A percentile compares a stretch with the other conserved stretches of the same genome.
These are phyloP conservation scores for Sugiyamaella castrensis DNA, from an alignment of 1,139 yeast genomes.

Conservation along the genomic window DNA sequence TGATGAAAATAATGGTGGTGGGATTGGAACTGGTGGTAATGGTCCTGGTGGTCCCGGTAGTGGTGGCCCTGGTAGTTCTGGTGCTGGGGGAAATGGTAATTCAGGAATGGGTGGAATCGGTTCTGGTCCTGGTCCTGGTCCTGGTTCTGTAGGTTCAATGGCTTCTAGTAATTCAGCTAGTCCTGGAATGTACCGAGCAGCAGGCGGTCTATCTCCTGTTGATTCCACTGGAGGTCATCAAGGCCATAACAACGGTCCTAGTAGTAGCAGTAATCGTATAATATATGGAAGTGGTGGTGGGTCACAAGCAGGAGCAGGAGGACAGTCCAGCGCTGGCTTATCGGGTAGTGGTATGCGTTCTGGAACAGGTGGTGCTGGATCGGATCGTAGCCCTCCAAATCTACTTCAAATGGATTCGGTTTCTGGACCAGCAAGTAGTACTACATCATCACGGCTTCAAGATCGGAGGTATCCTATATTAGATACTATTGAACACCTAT, in stretches of 20 bases:
- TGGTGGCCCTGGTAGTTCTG: not conserved
- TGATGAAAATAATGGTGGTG: not conserved
- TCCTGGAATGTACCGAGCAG: not conserved
- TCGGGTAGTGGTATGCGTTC: slow-evolving; percentile 4
- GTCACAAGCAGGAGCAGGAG: no score
- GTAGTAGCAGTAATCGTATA: not conserved
- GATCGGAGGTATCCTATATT: slow-evolving; percentile 32
- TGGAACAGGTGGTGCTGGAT: slow-evolving; percentile 1
- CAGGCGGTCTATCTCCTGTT: slow-evolving; percentile 4
- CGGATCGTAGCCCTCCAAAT: slow-evolving; percentile 6
- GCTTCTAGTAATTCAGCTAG: no score
- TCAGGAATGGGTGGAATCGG: not conserved
- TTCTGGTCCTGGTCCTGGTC: not conserved
- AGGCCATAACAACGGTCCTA: not conserved
- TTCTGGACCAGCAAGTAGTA: slow-evolving; percentile 4
- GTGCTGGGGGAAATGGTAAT: not conserved
- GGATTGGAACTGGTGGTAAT: not conserved
- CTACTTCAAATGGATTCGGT: slow-evolving; percentile 8
- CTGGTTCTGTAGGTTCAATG: no score
- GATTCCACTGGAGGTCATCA: slow-evolving; percentile 6
- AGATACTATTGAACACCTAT: slow-evolving; percentile 28
- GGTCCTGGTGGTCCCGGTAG: not conserved
- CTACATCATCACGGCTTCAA: slow-evolving; percentile 9
- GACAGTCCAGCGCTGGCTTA: no score
- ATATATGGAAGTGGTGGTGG: no score